Evolutionary conservation across 2,329 filamentous ascomycete species (phyloP).

Genomic region (Colletotrichum lini): DNA sequence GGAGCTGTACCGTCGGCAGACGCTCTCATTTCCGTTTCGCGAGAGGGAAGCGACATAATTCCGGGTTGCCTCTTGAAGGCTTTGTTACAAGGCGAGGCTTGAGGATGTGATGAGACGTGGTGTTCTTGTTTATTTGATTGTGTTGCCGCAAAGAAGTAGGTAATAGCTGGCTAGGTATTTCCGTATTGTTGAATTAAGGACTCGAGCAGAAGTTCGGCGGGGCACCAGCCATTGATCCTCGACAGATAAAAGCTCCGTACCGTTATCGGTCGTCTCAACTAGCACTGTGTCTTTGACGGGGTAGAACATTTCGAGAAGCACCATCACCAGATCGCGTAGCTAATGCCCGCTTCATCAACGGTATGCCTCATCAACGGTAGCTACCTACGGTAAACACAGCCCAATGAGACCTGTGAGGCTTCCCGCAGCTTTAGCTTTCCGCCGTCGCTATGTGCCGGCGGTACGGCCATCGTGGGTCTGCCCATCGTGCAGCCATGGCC

Average conservation of each 20-base stretch:
- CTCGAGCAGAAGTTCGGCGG: constrained; percentile 31
- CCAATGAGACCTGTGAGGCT: constrained; percentile 35
- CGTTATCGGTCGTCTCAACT: constrained; percentile 25
- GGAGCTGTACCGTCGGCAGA: constrained; percentile 61
- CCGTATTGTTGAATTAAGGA: constrained; percentile 4
- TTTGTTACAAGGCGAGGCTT: no score
- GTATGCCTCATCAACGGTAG: not conserved
- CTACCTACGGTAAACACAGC: not conserved
- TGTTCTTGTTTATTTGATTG: constrained; percentile 1
- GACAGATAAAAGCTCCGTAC: constrained; percentile 38
- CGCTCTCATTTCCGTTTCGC: constrained; percentile 60
- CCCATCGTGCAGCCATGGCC: constrained; percentile 47
- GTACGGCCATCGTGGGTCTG: constrained; percentile 48
- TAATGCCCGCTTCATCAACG: not conserved
- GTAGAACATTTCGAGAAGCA: not conserved
- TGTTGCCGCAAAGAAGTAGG: constrained; percentile 16
- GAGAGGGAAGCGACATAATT: constrained; percentile 55
- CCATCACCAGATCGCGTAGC: not conserved
- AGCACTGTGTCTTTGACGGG: constrained; percentile 21
- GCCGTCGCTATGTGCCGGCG: constrained; percentile 12
- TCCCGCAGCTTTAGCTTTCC: constrained; percentile 22
- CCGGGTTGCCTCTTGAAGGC: not conserved
- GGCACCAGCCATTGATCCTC: constrained; percentile 17
- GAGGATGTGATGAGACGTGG: not conserved
- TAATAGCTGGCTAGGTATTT: no score